Evolutionary conservation across 2,329 filamentous ascomycete genomes (phyloP), one percentile per base, ranked within the genome.

Genomic region (Penicillium sp.): DNA sequence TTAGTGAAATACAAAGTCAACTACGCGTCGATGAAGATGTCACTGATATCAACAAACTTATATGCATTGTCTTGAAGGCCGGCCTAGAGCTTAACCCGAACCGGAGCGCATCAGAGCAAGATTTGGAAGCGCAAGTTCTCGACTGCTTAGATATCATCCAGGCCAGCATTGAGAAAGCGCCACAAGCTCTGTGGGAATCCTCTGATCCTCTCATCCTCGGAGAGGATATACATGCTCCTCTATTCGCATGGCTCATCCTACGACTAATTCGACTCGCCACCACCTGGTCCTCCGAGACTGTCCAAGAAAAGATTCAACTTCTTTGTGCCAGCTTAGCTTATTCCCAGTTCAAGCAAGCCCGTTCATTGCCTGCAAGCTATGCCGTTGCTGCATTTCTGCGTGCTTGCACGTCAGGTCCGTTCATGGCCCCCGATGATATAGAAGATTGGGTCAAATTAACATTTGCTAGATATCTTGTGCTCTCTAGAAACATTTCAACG

Each of bases 41-140:
- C 42, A 82, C 86, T 48, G 86, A 95, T 69, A 93, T 95, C 63
- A 88, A 91, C 65, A 89, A 91, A 73, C 82, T 97, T 47, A 86
- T 96, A 50, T 91, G 89, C 67, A 88, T 96, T 59, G 89, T 94
- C 63, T 81, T 88, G 47, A 87, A 89, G 67, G 89, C 90, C 55
- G 88, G 91, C 23, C 78, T 97, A 13, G 88, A 91, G 62, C 63
- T 66, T 38, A 67, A 56, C 37, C 50, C 49, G 52, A 83, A 67
- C 84, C 91, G 64, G 84, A 91, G 63, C 86, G 85, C 3, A 89
- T 54, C 73, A 86, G 40, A 75, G 82, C 61, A 62, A 49, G 74
- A 72, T 50, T 58, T 68, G 31, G 65, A 73, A 54, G 66, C 67
- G 6, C 75, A 77, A 54, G 63, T 75, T 9, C 73, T 82, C 35